phyloP scores from a whole-genome alignment of 805 yeast genomes.

The Hanseniaspora clermontiae region DNA sequence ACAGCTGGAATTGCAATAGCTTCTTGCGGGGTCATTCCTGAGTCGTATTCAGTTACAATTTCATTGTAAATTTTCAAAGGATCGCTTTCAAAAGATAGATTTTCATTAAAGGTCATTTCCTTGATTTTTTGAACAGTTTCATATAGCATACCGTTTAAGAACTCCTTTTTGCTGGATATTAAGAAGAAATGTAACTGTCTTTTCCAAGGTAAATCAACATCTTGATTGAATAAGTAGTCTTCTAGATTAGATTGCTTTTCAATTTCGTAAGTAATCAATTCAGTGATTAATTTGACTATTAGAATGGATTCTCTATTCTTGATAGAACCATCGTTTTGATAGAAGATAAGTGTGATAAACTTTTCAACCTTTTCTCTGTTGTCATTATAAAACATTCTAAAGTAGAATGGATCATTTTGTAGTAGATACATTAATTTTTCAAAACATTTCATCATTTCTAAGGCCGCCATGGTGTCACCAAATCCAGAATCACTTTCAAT shows the following conservation, averaged over 20 bases:
- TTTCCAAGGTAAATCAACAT: slow-evolving; percentile 33
- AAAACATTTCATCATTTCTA: slow-evolving; percentile 26
- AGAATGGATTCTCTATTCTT: slow-evolving; percentile 55
- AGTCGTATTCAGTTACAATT: slow-evolving; percentile 29
- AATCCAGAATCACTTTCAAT: slow-evolving; percentile 5
- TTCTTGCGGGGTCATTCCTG: slow-evolving; percentile 39
- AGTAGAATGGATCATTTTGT: slow-evolving; percentile 71
- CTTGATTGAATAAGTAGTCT: slow-evolving; percentile 22
- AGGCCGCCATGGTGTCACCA: slow-evolving; percentile 1
- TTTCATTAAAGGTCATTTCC: slow-evolving; percentile 20
- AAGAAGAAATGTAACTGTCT: slow-evolving; percentile 30
- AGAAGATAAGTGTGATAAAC: slow-evolving; percentile 23
- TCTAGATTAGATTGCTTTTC: slow-evolving; percentile 19
- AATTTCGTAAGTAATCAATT: slow-evolving; percentile 34
- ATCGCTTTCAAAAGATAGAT: slow-evolving; percentile 62
- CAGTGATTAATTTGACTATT: slow-evolving; percentile 44
- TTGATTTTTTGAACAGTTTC: slow-evolving; percentile 30
- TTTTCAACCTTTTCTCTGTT: slow-evolving; percentile 24
- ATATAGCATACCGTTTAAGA: slow-evolving; percentile 26
- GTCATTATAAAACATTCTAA: slow-evolving; percentile 41
- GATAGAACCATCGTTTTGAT: slow-evolving; percentile 25
- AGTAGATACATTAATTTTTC: slow-evolving; percentile 69
- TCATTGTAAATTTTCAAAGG: slow-evolving; percentile 47
- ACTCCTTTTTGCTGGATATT: slow-evolving; percentile 28
- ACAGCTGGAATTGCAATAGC: slow-evolving; percentile 78